phyloP scores from a whole-genome alignment of 805 yeast species.

The Metschnikowia henanensis region DNA sequence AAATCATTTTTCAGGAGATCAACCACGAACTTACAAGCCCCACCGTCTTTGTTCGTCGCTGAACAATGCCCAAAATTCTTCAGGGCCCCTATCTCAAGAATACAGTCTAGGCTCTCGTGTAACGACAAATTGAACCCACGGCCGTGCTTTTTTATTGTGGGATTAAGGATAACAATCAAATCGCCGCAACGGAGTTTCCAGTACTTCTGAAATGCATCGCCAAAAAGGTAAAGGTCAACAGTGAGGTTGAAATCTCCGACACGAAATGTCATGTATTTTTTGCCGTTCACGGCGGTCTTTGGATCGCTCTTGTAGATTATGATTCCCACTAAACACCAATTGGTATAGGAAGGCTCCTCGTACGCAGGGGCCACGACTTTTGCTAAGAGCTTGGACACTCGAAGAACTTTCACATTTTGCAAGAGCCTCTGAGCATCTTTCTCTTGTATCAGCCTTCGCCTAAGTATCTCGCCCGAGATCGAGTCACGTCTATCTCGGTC shows the following conservation, averaged over 20 bases:
- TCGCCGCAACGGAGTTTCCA: constrained; percentile 79
- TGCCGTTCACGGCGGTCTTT: constrained; percentile 37
- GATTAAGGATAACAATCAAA: constrained; percentile 72
- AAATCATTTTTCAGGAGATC: constrained; percentile 51
- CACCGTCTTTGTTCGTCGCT: constrained; percentile 44
- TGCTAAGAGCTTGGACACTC: constrained; percentile 60
- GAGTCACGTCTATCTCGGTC: constrained; percentile 8
- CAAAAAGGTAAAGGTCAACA: constrained; percentile 63
- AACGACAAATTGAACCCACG: constrained; percentile 54
- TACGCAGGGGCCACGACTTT: constrained; percentile 68
- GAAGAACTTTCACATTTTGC: constrained; percentile 51
- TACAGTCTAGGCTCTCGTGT: constrained; percentile 45
- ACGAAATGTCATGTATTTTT: constrained; percentile 59
- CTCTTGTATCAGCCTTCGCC: constrained; percentile 12
- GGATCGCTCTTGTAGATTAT: constrained; percentile 58
- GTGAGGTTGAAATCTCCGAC: constrained; percentile 68
- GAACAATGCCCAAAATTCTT: constrained; percentile 68
- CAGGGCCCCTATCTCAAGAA: constrained; percentile 75
- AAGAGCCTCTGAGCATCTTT: constrained; percentile 27
- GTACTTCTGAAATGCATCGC: constrained; percentile 63
- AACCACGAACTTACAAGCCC: constrained; percentile 61
- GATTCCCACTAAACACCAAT: constrained; percentile 81
- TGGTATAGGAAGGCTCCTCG: constrained; percentile 65
- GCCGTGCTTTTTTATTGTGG: constrained; percentile 46
- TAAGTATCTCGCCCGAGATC: constrained; percentile 15